Evolutionary conservation across 805 yeast genomes (phyloP), one percentile per base, ranked within the genome.

Genomic region (Torulaspora indica): DNA sequence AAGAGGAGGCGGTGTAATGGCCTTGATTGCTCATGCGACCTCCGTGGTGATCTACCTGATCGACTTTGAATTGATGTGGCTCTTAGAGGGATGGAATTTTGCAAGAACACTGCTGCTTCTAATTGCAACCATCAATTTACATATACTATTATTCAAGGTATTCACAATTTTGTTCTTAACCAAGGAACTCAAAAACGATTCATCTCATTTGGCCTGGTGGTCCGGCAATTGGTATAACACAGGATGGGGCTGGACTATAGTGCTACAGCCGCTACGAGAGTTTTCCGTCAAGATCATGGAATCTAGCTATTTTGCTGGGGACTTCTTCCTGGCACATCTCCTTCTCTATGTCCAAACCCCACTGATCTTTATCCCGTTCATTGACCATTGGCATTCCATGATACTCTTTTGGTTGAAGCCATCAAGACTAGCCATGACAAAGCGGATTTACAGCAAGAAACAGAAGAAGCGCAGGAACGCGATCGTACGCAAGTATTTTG

Each of bases 161-260:
- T 42, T 79, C 3, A 75, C 78, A 0, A 68, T 76, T 1, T 36
- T 77, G 0, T 50, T 81, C 4, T 60, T 85, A 32, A 75, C 85
- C 6, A 72, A 82, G 38, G 95, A 87, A 55, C 74, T 74, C 52
- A 75, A 72, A 45, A 78, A 74, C 51, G 83, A 76, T 49, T 73
- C 69, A 35, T 66, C 85, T 0, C 85, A 82, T 54, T 60, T 75
- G 29, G 82, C 90, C 2, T 82, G 88, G 87, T 84, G 90, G 89
- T 75, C 86, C 8, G 89, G 90, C 0, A 77, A 73, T 44, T 84
- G 91, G 91, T 56, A 74, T 37, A 72, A 72, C 10, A 72, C 81
- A 0, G 80, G 80, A 0, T 67, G 82, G 35, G 87, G 89, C 0
- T 77, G 82, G 78, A 61, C 74, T 37, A 67, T 77, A 0, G 41